Base-by-base conservation (phyloP, 1,284 basidiomycete species). In the Boletus subluridellus region DNA sequence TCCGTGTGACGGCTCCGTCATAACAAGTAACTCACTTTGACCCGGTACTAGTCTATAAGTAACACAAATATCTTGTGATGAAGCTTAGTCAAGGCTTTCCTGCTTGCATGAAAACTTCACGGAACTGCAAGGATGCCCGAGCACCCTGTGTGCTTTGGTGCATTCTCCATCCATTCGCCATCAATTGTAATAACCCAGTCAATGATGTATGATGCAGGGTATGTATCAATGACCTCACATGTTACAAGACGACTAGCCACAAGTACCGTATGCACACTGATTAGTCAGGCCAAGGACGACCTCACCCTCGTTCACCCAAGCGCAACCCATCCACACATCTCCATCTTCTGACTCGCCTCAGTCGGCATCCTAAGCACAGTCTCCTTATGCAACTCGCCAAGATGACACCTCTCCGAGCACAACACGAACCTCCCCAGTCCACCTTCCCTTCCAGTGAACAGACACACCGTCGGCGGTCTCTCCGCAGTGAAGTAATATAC, bases 361-460 rank as follows among this genome's bases (percentile, higher is more conserved):
- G 56, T 58, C 15, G 64, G 65, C 64, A 65, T 67, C 39, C 64
- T 60, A 17, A 65, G n/a, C 7, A 65, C 64, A 3, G 45, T 58
- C 51, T 65, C 64, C 47, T 65, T 65, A 15, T 65, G 64, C 15
- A 65, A 39, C 38, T 67, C 65, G 26, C 51, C 59, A 17, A 45
- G 32, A 2, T 9, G 7, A 24, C 64, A 65, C 14, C 15, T 65
- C 56, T 65, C 64, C 46, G 64, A 65, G 48, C 64, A 65, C 34
- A 65, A 39, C 32, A 65, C 64, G 46, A 65, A 67, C 48, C 64
- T 37, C 24, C 64, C 64, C 11, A 65, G 45, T n/a, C 64, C 64
- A 2, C 64, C 64, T 26, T 65, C 64, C 24, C 63, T 53, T 26
- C 64, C 64, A 1, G 65, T 55, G 24, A 60, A 65, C 28, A 65